Evolutionary conservation across 1,284 basidiomycete genomes (phyloP).

Genomic region (Mrakiaceae sp.): DNA sequence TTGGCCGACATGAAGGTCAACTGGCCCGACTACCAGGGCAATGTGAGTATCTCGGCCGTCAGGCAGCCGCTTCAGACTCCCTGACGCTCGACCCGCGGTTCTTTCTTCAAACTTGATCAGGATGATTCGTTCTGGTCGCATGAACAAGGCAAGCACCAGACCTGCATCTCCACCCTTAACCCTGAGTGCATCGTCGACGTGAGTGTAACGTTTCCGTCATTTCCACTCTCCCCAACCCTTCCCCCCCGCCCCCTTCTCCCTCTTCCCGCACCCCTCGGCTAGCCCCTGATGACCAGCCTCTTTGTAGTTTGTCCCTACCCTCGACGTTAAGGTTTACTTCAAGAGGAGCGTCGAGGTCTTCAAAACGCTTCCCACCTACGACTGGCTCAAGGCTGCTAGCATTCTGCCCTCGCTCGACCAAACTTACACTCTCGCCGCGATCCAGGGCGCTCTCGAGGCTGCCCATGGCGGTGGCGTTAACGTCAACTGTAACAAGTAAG

Average conservation of each 20-base stretch:
- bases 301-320: not conserved
- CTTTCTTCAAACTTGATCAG: not conserved
- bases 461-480: slow-evolving; percentile 53
- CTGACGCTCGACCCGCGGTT: not conserved
- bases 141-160: slow-evolving; percentile 25
- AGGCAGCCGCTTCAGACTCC: too few relatives aligned
- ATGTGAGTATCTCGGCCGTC: slow-evolving; percentile 8
- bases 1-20: slow-evolving; percentile 51
- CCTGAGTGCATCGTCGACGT: slow-evolving; percentile 3
- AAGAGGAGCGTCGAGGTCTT: slow-evolving; percentile 36
- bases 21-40: slow-evolving; percentile 24
- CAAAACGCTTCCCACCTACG: slow-evolving; percentile 59
- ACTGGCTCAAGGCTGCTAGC: slow-evolving; percentile 55
- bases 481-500: slow-evolving; percentile 34
- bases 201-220: too few relatives aligned
- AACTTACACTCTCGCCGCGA: slow-evolving; percentile 48
- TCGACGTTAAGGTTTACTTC: not conserved
- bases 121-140: not conserved
- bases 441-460: slow-evolving; percentile 47
- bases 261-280: too few relatives aligned
- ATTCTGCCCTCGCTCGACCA: slow-evolving; percentile 51
- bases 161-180: slow-evolving; percentile 30
- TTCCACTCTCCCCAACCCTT: too few relatives aligned
- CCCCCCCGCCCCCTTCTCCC: too few relatives aligned
- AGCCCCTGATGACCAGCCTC: too few relatives aligned